Conservation (phyloP, 176 grass and related monocot species). For the Stipa capillata region DNA sequence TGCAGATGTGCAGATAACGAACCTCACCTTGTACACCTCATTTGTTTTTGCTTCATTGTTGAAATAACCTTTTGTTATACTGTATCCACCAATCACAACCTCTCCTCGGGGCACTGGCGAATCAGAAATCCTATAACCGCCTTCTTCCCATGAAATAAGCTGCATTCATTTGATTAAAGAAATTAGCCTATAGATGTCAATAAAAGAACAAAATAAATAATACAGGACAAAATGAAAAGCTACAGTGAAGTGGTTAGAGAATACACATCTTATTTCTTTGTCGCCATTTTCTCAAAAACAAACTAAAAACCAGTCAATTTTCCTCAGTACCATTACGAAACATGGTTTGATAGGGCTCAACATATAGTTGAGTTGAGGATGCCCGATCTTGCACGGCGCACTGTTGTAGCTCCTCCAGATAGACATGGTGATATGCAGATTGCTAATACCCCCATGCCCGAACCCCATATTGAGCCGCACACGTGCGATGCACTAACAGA, state of each 20-base stretch:
- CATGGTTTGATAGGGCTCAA: no score
- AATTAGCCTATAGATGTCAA: neutral
- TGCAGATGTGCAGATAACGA: neutral
- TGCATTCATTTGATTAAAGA: conserved; percentile 19
- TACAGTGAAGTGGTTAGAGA: neutral
- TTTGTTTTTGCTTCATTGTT: conserved; percentile 83
- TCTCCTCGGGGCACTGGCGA: conserved; percentile 83
- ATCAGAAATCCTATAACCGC: conserved; percentile 70
- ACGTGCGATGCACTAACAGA: no score
- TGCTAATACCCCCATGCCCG: no score
- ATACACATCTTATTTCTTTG: neutral
- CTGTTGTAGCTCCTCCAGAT: no score
- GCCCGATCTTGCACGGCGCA: no score
- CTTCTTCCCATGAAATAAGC: conserved; percentile 82
- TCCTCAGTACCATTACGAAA: no score
- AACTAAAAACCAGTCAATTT: no score
- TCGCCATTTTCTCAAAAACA: no score
- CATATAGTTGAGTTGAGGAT: no score
- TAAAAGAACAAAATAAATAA: neutral
- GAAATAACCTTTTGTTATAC: conserved; percentile 75
- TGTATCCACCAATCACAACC: conserved; percentile 63
- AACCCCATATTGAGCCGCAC: no score
- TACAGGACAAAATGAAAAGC: neutral
- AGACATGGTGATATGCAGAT: no score
- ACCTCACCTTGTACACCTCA: conserved; percentile 64